A percentile compares a stretch with the other conserved stretches of the same genome.
phyloP scores from a whole-genome alignment of 441 rosid species.

The Macaranga tanarius region DNA sequence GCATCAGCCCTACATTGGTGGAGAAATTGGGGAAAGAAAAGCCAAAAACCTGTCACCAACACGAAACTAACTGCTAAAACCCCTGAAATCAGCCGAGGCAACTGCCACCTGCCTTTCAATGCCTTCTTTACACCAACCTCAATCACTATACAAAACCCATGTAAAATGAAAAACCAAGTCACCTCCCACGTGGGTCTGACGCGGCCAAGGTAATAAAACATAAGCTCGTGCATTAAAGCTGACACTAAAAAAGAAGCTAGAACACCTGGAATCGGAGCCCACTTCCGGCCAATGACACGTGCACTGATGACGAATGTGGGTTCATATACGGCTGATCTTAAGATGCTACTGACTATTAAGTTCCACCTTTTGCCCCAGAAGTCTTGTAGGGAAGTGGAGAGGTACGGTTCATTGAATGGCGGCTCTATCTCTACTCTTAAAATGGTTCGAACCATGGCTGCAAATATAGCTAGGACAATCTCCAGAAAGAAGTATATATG shows the following conservation, averaged over 20 bases:
- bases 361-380: slow-evolving; percentile 92
- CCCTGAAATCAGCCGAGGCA: slow-evolving; percentile 19
- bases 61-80: slow-evolving; percentile 32
- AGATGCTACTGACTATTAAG: slow-evolving; percentile 49
- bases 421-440: slow-evolving; percentile 51
- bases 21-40: slow-evolving; percentile 31
- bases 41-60: slow-evolving; percentile 28
- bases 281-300: slow-evolving; percentile 11
- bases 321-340: slow-evolving; percentile 52
- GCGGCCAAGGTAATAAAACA: slow-evolving; percentile 31
- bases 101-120: not conserved
- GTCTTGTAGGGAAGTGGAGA: slow-evolving; percentile 73
- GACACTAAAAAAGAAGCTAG: slow-evolving; percentile 36
- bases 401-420: slow-evolving; percentile 62
- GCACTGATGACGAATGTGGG: slow-evolving; percentile 35
- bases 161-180: slow-evolving; percentile 37
- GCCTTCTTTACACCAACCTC: slow-evolving; percentile 31
- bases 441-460: slow-evolving; percentile 28
- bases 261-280: slow-evolving; percentile 32
- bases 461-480: slow-evolving; percentile 13
- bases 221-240: slow-evolving; percentile 43
- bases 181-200: slow-evolving; percentile 41
- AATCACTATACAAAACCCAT: slow-evolving; percentile 29
- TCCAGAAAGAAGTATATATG: slow-evolving; percentile 39
- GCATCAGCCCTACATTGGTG: not conserved